These are phyloP conservation scores for Theileria parva DNA, from an alignment of 169 alveolate species.

Conservation along the genomic window DNA sequence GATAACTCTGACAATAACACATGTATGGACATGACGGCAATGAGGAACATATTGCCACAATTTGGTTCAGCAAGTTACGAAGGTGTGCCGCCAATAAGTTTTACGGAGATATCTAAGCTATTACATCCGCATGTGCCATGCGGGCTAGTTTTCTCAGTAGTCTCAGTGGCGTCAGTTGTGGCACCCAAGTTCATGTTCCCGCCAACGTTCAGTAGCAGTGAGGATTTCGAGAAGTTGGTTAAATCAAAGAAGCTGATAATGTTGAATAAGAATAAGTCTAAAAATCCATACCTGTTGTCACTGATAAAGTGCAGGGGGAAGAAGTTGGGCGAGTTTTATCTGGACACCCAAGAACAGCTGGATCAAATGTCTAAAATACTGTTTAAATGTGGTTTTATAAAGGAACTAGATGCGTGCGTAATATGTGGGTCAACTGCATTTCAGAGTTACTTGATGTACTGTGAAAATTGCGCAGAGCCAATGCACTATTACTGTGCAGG, in stretches of 20 bases:
- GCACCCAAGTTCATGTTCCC: slow-evolving; percentile 15
- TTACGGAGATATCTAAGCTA: not conserved
- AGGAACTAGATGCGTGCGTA: slow-evolving; percentile 25
- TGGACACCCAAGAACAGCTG: slow-evolving; percentile 9
- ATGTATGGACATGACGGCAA: not conserved
- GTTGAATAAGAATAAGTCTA: slow-evolving; percentile 1
- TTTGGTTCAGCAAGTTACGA: not conserved
- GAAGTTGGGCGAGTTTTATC: slow-evolving; percentile 1
- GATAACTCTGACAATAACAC: not conserved
- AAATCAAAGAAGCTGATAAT: slow-evolving; percentile 17
- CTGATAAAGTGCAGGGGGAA: not conserved
- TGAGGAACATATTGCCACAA: not conserved
- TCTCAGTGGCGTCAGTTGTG: slow-evolving; percentile 8
- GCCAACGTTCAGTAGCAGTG: not conserved
- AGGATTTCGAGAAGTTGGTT: slow-evolving; percentile 4
- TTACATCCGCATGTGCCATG: slow-evolving; percentile 16
- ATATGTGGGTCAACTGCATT: slow-evolving; percentile 44
- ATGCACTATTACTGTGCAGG: slow-evolving; percentile 60
- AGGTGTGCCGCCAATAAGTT: not conserved
- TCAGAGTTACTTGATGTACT: slow-evolving; percentile 21
- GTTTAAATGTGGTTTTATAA: not conserved
- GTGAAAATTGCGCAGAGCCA: slow-evolving; percentile 48
- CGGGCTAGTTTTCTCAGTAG: not conserved
- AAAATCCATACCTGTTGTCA: not conserved
- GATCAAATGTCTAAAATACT: slow-evolving; percentile 1